Conservation (phyloP, 805 yeast genomes). For the Zygotorulaspora florentina region DNA sequence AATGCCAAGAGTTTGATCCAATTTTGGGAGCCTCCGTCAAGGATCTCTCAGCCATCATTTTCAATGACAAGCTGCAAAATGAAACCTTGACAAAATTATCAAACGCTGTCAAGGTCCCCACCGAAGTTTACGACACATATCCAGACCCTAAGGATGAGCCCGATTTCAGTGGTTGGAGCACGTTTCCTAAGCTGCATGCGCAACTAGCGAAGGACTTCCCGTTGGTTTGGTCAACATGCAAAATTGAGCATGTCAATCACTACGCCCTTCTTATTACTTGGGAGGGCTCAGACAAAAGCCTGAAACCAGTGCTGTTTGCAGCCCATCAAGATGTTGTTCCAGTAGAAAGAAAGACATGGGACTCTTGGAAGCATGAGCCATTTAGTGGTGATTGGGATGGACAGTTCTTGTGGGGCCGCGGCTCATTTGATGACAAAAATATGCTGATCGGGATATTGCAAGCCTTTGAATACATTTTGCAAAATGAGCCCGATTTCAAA, state of each 20-base stretch:
- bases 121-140: conserved; percentile 52
- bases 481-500: conserved; percentile 39
- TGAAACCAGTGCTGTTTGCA: conserved; percentile 64
- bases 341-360: conserved; percentile 52
- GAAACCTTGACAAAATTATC: conserved; percentile 42
- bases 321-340: conserved; percentile 87
- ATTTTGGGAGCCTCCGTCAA: conserved; percentile 4
- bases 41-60: conserved; percentile 11
- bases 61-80: conserved; percentile 33
- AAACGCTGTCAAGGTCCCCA: conserved; percentile 56
- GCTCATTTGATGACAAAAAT: conserved; percentile 69
- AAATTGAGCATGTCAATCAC: conserved; percentile 53
- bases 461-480: conserved; percentile 49
- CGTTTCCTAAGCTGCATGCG: conserved; percentile 44
- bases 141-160: conserved; percentile 46
- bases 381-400: conserved; percentile 62
- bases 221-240: conserved; percentile 42
- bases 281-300: conserved; percentile 46
- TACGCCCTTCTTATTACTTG: conserved; percentile 62
- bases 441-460: conserved; percentile 59
- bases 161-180: conserved; percentile 37
- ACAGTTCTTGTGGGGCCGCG: conserved; percentile 64
- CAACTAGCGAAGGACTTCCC: conserved; percentile 57
- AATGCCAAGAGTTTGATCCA: conserved; percentile 14
- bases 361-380: conserved; percentile 63